phyloP scores from a whole-genome alignment of 106 monocot genomes.

The Posidonia australis region DNA sequence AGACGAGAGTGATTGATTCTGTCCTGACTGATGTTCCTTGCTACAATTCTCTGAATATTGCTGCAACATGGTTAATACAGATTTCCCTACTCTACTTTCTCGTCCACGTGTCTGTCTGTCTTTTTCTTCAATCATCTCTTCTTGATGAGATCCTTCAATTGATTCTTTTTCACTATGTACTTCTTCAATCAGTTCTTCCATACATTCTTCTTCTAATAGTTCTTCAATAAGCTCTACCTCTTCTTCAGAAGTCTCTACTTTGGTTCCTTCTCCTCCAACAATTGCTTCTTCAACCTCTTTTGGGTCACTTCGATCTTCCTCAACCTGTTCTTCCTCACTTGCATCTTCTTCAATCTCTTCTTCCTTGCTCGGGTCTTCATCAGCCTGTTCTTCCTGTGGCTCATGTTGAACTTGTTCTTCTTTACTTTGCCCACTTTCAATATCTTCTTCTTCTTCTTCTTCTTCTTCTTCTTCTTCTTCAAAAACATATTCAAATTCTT shows the following conservation, averaged over 20 bases:
- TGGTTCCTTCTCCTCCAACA: background rate
- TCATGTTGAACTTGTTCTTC: no score
- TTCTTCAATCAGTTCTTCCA: conserved; percentile 7
- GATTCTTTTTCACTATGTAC: conserved; percentile 1
- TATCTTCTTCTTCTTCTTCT: no score
- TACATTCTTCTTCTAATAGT: background rate
- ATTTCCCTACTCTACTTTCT: background rate
- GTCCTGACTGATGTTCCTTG: background rate
- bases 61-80: background rate
- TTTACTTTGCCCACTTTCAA: no score
- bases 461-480: no score
- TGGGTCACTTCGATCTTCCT: background rate
- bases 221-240: conserved; percentile 1
- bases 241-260: conserved; percentile 1
- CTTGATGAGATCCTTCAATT: background rate
- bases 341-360: background rate
- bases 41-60: background rate
- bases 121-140: background rate
- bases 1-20: background rate
- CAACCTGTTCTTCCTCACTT: background rate
- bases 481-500: no score
- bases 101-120: background rate
- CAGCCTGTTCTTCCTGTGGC: background rate
- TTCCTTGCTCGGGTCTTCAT: background rate
- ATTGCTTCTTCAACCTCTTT: background rate